A percentile compares a stretch with the other conserved stretches of the same genome.
phyloP scores from a whole-genome alignment of 208 protist genomes.

The Trypanosoma theileri region DNA sequence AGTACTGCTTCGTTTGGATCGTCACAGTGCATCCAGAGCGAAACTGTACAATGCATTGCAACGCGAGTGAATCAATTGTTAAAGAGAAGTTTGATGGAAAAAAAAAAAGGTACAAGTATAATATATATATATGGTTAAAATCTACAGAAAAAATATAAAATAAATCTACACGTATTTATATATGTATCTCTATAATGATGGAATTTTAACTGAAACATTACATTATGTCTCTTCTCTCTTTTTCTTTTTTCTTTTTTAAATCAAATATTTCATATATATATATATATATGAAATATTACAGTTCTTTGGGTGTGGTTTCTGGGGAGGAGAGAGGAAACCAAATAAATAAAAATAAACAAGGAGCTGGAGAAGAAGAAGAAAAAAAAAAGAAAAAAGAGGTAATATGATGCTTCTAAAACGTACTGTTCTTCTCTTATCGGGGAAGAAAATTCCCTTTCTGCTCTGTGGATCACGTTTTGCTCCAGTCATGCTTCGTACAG shows the following conservation, averaged over 20 bases:
- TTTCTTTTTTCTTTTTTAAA: too few relatives aligned
- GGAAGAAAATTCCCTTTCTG: constrained; percentile 30
- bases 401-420: constrained; percentile 11
- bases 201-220: too few relatives aligned
- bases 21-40: neutral
- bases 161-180: too few relatives aligned
- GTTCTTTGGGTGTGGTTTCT: too few relatives aligned
- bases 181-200: too few relatives aligned
- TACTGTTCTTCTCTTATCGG: constrained; percentile 9
- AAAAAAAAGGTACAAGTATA: neutral
- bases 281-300: too few relatives aligned
- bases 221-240: too few relatives aligned
- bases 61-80: constrained; percentile 8
- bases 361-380: neutral
- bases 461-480: constrained; percentile 33
- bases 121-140: neutral
- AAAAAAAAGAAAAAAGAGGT: constrained; percentile 2
- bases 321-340: neutral
- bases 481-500: constrained; percentile 10
- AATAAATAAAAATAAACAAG: neutral
- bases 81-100: too few relatives aligned
- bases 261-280: too few relatives aligned
- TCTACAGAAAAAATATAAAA: too few relatives aligned
- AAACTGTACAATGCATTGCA: constrained; percentile 8
- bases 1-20: constrained; percentile 15